A percentile compares a stretch with the other conserved stretches of the same genome.
Conservation (phyloP, 2,329 filamentous ascomycete species). For the Aspergillus ibericus region DNA sequence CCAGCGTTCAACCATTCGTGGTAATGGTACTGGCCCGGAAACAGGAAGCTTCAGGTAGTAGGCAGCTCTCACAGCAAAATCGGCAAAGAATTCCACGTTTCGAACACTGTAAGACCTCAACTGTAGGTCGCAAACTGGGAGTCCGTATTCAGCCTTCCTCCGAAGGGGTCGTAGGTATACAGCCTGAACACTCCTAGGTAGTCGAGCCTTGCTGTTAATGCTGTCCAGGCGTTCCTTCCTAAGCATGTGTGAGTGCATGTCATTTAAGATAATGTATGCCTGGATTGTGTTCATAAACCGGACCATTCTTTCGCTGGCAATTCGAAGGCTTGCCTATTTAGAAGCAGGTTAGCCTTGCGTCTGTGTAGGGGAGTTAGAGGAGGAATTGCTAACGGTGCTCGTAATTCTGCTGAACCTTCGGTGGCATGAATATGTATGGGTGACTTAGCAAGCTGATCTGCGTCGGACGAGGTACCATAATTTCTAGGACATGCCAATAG, state of each 20-base stretch:
- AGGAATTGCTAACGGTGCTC: background rate
- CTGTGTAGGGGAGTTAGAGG: background rate
- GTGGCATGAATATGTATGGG: background rate
- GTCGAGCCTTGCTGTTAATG: constrained; percentile 49
- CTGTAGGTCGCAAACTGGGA: constrained; percentile 87
- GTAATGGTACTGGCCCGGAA: constrained; percentile 80
- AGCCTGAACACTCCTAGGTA: constrained; percentile 79
- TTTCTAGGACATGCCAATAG: background rate
- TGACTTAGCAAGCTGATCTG: constrained; percentile 3
- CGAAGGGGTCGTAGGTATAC: constrained; percentile 83
- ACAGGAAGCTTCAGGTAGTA: constrained; percentile 90
- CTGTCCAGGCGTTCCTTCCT: constrained; percentile 41
- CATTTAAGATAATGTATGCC: background rate
- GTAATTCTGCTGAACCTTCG: background rate
- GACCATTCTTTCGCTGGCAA: constrained; percentile 11
- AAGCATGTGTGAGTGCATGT: constrained; percentile 4
- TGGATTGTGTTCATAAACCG: background rate
- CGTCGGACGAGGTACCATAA: background rate
- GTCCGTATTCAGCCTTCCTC: constrained; percentile 69
- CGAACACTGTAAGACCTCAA: constrained; percentile 86
- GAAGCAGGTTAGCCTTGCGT: background rate
- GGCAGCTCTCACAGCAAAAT: constrained; percentile 90
- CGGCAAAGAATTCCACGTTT: constrained; percentile 89
- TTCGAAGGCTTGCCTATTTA: background rate
- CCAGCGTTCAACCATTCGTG: constrained; percentile 87